Conservation (phyloP, 176 grass and related monocot species). For the Aegilops tauschii region DNA sequence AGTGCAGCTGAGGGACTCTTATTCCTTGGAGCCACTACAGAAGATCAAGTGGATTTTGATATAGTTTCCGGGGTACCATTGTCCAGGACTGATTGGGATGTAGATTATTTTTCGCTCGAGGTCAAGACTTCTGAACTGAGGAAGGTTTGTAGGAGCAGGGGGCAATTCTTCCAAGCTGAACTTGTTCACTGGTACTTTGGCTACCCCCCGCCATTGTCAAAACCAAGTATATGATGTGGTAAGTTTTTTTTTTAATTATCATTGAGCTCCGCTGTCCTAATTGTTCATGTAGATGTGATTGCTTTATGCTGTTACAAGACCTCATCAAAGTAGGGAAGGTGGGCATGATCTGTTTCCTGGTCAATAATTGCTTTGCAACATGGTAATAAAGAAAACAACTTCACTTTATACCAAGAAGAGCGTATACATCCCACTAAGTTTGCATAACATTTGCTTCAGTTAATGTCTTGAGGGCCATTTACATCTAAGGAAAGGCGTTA, state of each 20-base stretch:
- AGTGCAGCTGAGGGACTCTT: not conserved
- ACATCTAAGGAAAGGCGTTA: too few species aligned
- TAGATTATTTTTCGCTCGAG: not conserved
- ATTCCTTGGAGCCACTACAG: not conserved
- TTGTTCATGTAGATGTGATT: not conserved
- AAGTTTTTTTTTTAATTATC: not conserved
- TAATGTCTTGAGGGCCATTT: too few species aligned
- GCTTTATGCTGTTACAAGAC: too few species aligned
- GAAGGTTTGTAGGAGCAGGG: not conserved
- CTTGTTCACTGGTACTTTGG: not conserved
- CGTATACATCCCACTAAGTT: too few species aligned
- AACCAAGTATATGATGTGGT: not conserved
- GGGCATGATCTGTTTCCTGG: too few species aligned
- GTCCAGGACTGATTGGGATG: not conserved
- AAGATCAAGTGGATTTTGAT: not conserved
- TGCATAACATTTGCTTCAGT: too few species aligned
- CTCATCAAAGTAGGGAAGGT: too few species aligned
- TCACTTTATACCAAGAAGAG: too few species aligned
- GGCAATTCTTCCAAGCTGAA: not conserved
- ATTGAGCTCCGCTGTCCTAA: not conserved
- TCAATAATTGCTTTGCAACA: too few species aligned
- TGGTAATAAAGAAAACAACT: too few species aligned
- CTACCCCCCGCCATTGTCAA: not conserved
- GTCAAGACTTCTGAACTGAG: not conserved
- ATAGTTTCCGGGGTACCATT: not conserved